These are phyloP conservation scores for Tephrocybe rancida DNA, from an alignment of 768 basidiomycete genomes.

Conservation along the genomic window DNA sequence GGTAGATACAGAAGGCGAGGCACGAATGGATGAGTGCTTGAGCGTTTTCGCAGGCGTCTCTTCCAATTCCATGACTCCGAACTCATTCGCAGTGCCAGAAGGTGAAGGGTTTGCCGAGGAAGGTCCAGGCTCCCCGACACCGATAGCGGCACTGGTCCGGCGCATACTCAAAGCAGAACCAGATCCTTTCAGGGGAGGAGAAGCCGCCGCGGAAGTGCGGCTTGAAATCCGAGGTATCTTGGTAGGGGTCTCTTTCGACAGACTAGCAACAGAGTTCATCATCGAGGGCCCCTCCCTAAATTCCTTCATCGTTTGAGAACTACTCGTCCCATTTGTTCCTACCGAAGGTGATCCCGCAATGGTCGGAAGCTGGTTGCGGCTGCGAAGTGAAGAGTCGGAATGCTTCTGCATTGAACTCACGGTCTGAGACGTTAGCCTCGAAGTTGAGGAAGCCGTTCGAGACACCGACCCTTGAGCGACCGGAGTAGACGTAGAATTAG, in stretches of 20 bases:
- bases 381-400: slow-evolving; percentile 80
- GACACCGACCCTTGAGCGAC: slow-evolving; percentile 34
- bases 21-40: slow-evolving; percentile 60
- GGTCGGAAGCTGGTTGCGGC: slow-evolving; percentile 78
- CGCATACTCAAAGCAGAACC: slow-evolving; percentile 52
- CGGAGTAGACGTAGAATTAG: slow-evolving; percentile 47
- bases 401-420: slow-evolving; percentile 87
- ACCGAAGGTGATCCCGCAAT: slow-evolving; percentile 95
- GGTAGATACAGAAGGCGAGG: slow-evolving; percentile 61
- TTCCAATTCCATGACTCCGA: slow-evolving; percentile 78
- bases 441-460: slow-evolving; percentile 45
- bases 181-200: slow-evolving; percentile 68
- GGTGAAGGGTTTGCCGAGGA: slow-evolving; percentile 72
- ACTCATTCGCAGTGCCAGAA: slow-evolving; percentile 64
- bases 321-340: slow-evolving; percentile 55
- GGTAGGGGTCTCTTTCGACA: slow-evolving; percentile 85
- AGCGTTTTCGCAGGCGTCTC: slow-evolving; percentile 46
- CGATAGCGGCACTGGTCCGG: slow-evolving; percentile 72
- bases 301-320: slow-evolving; percentile 52
- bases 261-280: slow-evolving; percentile 49
- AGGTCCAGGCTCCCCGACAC: slow-evolving; percentile 44
- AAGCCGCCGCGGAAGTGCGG: slow-evolving; percentile 72
- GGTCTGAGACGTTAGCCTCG: slow-evolving; percentile 77
- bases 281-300: slow-evolving; percentile 53
- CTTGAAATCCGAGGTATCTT: slow-evolving; percentile 95